Evolutionary conservation across 2,329 filamentous ascomycete species (phyloP).

Genomic region (Botryosphaeria dothidea): DNA sequence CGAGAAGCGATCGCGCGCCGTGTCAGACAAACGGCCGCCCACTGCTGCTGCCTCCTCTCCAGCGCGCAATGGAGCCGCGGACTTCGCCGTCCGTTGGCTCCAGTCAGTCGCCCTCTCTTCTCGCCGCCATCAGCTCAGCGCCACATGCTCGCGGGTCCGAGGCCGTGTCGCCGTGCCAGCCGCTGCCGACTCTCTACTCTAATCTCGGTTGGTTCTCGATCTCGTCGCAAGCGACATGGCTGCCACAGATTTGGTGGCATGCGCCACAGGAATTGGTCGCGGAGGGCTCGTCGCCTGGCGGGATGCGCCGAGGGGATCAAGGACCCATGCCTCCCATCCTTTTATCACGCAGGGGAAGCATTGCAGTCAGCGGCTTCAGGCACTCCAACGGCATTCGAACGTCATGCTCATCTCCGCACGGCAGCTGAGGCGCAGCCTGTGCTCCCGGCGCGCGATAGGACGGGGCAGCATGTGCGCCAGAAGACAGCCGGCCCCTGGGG

Average conservation of each 20-base stretch:
- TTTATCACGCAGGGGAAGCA: slow-evolving; percentile 18
- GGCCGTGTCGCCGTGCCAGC: neutral
- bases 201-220: slow-evolving; percentile 11
- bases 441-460: slow-evolving; percentile 13
- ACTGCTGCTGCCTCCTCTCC: neutral
- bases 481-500: neutral
- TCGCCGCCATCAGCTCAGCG: neutral
- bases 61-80: slow-evolving; percentile 6
- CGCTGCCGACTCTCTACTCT: neutral
- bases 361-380: slow-evolving; percentile 15
- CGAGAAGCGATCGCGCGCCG: slow-evolving; percentile 13
- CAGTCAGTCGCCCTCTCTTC: neutral
- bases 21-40: slow-evolving; percentile 16
- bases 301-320: slow-evolving; percentile 7
- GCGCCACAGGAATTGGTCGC: slow-evolving; percentile 5
- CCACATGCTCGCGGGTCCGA: neutral
- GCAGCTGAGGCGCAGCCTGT: slow-evolving; percentile 16
- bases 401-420: slow-evolving; percentile 18
- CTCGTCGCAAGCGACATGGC: slow-evolving; percentile 7
- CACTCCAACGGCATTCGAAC: slow-evolving; percentile 9
- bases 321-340: slow-evolving; percentile 16
- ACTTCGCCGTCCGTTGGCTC: slow-evolving; percentile 3
- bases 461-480: slow-evolving; percentile 2
- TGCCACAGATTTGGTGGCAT: slow-evolving; percentile 8
- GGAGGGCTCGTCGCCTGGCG: neutral